Evolutionary conservation across 805 yeast species (phyloP), one percentile per base, ranked within the genome.

Genomic region (Saccharomycopsis sp.): DNA sequence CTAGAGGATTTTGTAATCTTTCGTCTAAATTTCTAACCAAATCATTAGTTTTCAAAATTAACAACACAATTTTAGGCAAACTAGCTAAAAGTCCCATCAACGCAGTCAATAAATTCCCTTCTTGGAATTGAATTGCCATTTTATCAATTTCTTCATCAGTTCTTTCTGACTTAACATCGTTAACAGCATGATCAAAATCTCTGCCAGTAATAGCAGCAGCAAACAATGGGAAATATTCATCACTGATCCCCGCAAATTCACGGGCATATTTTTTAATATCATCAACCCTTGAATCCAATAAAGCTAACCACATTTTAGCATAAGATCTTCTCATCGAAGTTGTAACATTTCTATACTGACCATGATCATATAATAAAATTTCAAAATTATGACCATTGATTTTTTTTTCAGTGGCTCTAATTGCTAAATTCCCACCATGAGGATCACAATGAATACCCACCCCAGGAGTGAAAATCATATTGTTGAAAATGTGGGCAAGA

Each of bases 381-480:
- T 93, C 98, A 60, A 93, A 93, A 59, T 90, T 89, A 58, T 81
- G 87, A 3, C 65, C 63, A 22, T 69, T 66, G 21, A 48, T 47
- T 41, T 48, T 54, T 16, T 55, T 50, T 5, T 61, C 55, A 16
- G 65, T 53, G 1, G 70, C 64, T 45, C 88, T 68, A 19, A 93
- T 86, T 0, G 97, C 96, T 48, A 93, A 67, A 57, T 93, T 93
- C 0, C 99, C 99, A 8, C 95, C 96, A 60, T 93, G 99, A 1
- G 98, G 98, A 60, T 93, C 99, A 65, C 98, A 93, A 60, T 93
- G 99, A 35, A 93, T 75, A 1, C 90, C 86, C 19, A 87, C 95
- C 22, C 79, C 81, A 0, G 96, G 95, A 2, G 94, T 82, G 66
- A 93, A 93, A 33, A 93, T 87, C 99, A 93, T 93, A 57, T 79